A percentile compares a stretch with the other conserved stretches of the same genome.
These are phyloP conservation scores for Cairneyella variabilis DNA, from an alignment of 495 filamentous ascomycete species.

Conservation along the genomic window DNA sequence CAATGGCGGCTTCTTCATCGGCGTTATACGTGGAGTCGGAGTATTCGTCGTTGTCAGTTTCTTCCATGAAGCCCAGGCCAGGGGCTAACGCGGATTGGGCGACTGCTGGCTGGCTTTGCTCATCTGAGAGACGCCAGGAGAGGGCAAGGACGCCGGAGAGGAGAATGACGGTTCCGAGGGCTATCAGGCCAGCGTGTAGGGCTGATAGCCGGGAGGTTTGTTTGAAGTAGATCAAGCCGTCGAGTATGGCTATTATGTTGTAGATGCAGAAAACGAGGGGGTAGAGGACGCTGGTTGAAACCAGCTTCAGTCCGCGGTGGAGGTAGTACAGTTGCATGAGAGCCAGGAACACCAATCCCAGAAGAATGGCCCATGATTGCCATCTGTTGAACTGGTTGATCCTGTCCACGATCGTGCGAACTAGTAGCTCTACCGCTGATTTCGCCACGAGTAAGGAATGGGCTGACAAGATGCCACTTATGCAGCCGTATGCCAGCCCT, in stretches of 20 bases:
- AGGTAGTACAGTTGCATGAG: conserved; percentile 93
- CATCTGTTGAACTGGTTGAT: conserved; percentile 95
- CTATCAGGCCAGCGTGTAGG: conserved; percentile 77
- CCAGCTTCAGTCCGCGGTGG: conserved; percentile 86
- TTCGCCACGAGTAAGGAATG: conserved; percentile 93
- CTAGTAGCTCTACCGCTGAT: conserved; percentile 93
- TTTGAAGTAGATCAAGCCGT: conserved; percentile 94
- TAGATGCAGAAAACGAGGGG: conserved; percentile 98
- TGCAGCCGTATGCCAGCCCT: conserved; percentile 82
- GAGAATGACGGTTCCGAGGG: conserved; percentile 81
- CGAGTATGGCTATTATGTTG: conserved; percentile 97
- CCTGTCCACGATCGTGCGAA: conserved; percentile 82
- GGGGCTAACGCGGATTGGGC: conserved; percentile 62
- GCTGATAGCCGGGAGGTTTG: conserved; percentile 75
- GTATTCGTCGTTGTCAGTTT: conserved; percentile 55
- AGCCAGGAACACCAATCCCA: conserved; percentile 77
- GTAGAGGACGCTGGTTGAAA: conserved; percentile 94
- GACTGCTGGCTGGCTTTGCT: conserved; percentile 54
- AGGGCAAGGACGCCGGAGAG: conserved; percentile 85
- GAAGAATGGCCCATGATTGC: conserved; percentile 92
- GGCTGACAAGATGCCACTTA: conserved; percentile 91
- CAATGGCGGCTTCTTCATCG: conserved; percentile 39
- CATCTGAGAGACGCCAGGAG: conserved; percentile 86
- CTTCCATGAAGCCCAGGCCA: conserved; percentile 65
- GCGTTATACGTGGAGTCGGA: conserved; percentile 34